phyloP scores from a whole-genome alignment of 73 alveolate species.

The Paramecium sexaurelia region DNA sequence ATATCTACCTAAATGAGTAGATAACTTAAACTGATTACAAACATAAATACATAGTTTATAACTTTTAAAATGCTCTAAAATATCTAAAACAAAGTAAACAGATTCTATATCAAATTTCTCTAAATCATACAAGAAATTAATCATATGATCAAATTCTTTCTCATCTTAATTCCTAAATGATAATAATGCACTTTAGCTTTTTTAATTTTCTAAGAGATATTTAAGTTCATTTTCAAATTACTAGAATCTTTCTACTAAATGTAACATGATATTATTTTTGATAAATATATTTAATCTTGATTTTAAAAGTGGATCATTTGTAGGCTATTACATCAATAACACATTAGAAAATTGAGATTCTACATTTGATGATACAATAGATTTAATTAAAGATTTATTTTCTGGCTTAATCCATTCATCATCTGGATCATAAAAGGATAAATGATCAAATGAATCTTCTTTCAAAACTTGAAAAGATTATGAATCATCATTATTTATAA shows the following conservation, averaged over 20 bases:
- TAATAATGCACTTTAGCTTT: constrained; percentile 73
- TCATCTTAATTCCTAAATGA: constrained; percentile 21
- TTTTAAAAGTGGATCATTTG: constrained; percentile 55
- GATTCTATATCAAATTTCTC: constrained; percentile 81
- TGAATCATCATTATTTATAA: neutral
- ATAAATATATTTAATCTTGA: constrained; percentile 81
- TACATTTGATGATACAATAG: constrained; percentile 12
- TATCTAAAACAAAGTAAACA: constrained; percentile 80
- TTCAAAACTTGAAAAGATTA: constrained; percentile 47
- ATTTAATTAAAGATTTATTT: constrained; percentile 63
- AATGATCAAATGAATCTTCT: constrained; percentile 72
- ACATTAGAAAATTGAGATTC: neutral
- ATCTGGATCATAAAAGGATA: constrained; percentile 77
- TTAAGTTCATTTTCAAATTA: constrained; percentile 85
- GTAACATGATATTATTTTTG: constrained; percentile 80
- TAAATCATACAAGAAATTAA: constrained; percentile 75
- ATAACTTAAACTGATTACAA: constrained; percentile 85
- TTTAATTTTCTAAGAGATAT: constrained; percentile 61
- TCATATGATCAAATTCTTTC: constrained; percentile 64
- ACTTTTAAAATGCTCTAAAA: constrained; percentile 84
- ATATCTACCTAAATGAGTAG: constrained; percentile 81
- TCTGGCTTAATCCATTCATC: constrained; percentile 77
- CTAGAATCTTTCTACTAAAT: constrained; percentile 80
- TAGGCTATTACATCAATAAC: neutral
- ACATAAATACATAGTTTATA: constrained; percentile 85